Evolutionary conservation across 2,329 filamentous ascomycete species (phyloP), one percentile per base, ranked within the genome.

Genomic region (Fusarium sp.): DNA sequence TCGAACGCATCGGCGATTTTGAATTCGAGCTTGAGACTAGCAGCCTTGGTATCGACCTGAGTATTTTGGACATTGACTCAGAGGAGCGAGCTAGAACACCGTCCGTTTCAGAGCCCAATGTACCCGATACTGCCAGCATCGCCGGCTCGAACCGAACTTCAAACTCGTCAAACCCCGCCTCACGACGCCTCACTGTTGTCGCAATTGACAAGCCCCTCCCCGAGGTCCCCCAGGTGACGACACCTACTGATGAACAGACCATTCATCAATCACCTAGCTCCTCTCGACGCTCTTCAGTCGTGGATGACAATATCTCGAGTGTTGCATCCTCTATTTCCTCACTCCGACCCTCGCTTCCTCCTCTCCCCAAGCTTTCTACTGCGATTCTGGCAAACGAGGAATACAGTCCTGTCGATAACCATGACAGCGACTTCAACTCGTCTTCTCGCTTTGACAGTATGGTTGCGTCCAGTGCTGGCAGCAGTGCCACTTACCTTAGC

Each of bases 1-100:
- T 99, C 61, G 94, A 97, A 80, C 88, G 91, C 65, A 93, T 96
- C 68, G 94, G 94, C 21, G 94, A 97, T 78, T 97, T 97, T 70
- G 94, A 97, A 78, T 89, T 94, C 71, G 93, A 97, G 77, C 84
- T 92, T 57, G 89, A 91, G 70, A 81, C 81, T 19, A 79, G 76
- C 67, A 80, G 84, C 30, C 79, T 92, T 26, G 86, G 85, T 10
- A 84, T 90, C 53, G 86, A 89, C 67, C 77, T 89, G 28, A 79
- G 78, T 18, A 79, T 84, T n/a, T 79, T 89, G 46, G 82, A 87
- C 56, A 74, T 80, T 10, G 76, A 80, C 23, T n/a, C 73, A 3
- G 72, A 80, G 14, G 79, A 83, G 42, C 73, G 74, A 16, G 67
- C 75, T 5, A 73, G 74, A 39, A 76, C 77, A 4, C 76, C 78